A percentile compares a stretch with the other conserved stretches of the same genome.
phyloP scores from a whole-genome alignment of 1,139 yeast genomes.

The Debaryomyces psychrophilus region DNA sequence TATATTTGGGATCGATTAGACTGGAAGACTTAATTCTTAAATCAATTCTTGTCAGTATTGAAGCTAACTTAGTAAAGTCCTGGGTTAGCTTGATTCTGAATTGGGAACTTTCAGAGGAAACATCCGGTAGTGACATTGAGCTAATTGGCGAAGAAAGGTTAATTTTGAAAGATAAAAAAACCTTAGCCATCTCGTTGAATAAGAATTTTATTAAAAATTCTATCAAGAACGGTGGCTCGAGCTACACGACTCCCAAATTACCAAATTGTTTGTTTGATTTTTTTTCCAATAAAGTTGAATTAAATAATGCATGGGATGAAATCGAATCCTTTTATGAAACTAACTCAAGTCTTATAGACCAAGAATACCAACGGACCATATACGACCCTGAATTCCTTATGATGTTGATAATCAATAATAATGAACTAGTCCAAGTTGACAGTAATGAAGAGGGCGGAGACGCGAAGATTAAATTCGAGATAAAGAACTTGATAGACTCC shows the following conservation, averaged over 20 bases:
- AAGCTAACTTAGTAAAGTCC: constrained; percentile 47
- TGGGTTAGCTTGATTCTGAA: constrained; percentile 64
- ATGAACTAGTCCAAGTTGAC: constrained; percentile 53
- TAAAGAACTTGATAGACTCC: constrained; percentile 62
- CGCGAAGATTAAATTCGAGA: constrained; percentile 42
- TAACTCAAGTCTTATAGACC: constrained; percentile 18
- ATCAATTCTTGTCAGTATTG: constrained; percentile 57
- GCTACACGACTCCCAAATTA: background rate
- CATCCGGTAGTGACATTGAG: constrained; percentile 44
- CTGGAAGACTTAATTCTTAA: constrained; percentile 67
- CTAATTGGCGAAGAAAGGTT: constrained; percentile 47
- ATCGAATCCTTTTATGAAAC: constrained; percentile 28
- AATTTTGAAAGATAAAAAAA: constrained; percentile 45
- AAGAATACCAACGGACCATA: constrained; percentile 24
- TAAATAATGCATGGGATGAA: constrained; percentile 19
- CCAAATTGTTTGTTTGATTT: constrained; percentile 9
- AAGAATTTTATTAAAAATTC: constrained; percentile 55
- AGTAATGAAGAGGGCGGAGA: constrained; percentile 21
- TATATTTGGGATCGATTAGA: constrained; percentile 64
- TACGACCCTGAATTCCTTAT: constrained; percentile 69
- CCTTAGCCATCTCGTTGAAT: constrained; percentile 57
- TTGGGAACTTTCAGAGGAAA: constrained; percentile 65
- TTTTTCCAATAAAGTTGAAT: background rate
- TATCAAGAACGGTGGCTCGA: constrained; percentile 26
- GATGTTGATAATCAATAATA: constrained; percentile 60